These are phyloP conservation scores for Geotrichum bryndzae DNA, from an alignment of 1,139 yeast genomes.

Conservation along the genomic window DNA sequence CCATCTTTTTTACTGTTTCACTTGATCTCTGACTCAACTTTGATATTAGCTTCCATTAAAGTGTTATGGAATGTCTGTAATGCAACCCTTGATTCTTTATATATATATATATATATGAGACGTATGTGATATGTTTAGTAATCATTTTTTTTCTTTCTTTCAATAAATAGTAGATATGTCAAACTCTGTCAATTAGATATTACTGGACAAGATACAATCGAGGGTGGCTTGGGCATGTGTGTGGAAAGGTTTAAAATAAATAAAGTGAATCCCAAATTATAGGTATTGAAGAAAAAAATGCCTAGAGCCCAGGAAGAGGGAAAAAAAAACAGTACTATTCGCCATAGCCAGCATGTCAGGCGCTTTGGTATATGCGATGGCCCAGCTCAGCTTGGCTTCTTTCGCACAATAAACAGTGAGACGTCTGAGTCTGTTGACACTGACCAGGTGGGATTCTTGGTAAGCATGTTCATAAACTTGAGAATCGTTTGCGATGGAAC, in stretches of 20 bases:
- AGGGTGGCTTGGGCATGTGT: neutral
- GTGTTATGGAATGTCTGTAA: too few relatives aligned
- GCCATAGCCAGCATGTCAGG: neutral
- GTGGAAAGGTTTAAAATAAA: neutral
- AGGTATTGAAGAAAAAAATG: too few relatives aligned
- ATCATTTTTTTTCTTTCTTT: neutral
- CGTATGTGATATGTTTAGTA: neutral
- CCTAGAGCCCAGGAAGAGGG: neutral
- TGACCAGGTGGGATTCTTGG: constrained; percentile 20
- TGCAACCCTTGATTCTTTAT: too few relatives aligned
- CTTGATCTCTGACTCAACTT: too few relatives aligned
- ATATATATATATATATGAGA: too few relatives aligned
- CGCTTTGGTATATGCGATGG: neutral
- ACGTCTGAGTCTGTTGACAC: constrained; percentile 19
- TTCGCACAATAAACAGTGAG: constrained; percentile 23
- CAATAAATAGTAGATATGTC: too few relatives aligned
- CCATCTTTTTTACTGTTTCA: too few relatives aligned
- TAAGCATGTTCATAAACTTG: constrained; percentile 22
- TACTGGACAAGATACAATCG: neutral
- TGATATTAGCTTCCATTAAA: too few relatives aligned
- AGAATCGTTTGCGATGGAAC: constrained; percentile 18
- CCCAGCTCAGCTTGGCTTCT: neutral
- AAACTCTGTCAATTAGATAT: neutral
- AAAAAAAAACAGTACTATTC: too few relatives aligned
- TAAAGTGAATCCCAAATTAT: neutral